Percentiles rank a stretch among this genome's conserved stretches.
phyloP scores from a whole-genome alignment of 1,139 yeast genomes.

The Torulaspora globosa region DNA sequence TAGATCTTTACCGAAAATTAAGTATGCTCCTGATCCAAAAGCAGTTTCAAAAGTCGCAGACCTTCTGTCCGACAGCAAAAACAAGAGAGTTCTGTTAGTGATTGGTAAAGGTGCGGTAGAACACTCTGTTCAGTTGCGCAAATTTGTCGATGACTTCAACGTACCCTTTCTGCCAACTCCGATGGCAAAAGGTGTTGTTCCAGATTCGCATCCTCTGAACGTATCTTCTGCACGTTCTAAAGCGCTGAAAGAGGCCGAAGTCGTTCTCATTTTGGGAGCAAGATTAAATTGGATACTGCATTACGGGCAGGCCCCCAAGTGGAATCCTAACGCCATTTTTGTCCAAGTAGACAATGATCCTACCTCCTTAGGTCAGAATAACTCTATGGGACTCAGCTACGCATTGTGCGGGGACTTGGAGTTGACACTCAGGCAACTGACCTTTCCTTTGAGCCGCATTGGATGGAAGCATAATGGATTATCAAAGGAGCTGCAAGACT shows the following conservation, averaged over 20 bases:
- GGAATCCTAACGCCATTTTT: constrained; percentile 42
- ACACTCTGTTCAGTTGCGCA: constrained; percentile 41
- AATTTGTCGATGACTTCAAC: constrained; percentile 41
- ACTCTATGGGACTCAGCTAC: constrained; percentile 16
- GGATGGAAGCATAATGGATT: constrained; percentile 25
- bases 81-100: constrained; percentile 48
- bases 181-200: constrained; percentile 68
- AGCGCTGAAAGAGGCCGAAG: constrained; percentile 52
- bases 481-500: constrained; percentile 32
- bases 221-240: constrained; percentile 57
- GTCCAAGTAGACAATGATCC: constrained; percentile 54
- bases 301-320: constrained; percentile 55
- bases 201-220: constrained; percentile 46
- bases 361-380: constrained; percentile 49
- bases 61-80: constrained; percentile 35
- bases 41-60: constrained; percentile 40
- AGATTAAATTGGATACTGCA: constrained; percentile 66
- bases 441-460: constrained; percentile 5
- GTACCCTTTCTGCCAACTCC: constrained; percentile 64
- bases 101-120: constrained; percentile 62
- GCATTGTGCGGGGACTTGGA: constrained; percentile 46
- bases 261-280: constrained; percentile 55
- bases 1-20: constrained; percentile 10
- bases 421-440: constrained; percentile 41
- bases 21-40: constrained; percentile 41